Conservation (phyloP, 1,284 basidiomycete genomes). For the Irpex sp. region DNA sequence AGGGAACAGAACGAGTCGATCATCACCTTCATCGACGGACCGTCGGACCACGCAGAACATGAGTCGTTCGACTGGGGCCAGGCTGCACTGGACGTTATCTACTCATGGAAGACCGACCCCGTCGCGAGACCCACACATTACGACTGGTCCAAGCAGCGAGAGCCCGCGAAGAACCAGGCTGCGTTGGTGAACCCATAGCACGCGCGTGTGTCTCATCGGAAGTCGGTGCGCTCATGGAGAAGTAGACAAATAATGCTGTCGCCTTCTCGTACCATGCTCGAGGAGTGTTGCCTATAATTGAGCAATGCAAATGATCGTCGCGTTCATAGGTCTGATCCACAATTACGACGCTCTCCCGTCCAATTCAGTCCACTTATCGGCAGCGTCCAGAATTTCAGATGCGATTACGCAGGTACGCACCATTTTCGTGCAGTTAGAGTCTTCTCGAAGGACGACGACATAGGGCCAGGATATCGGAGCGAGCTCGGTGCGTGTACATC, state of each 20-base stretch:
- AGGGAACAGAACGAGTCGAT: constrained; percentile 51
- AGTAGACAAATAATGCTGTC: background rate
- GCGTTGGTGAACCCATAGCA: background rate
- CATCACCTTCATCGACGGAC: constrained; percentile 70
- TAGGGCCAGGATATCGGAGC: background rate
- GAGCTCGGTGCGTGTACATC: background rate
- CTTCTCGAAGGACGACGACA: constrained; percentile 1
- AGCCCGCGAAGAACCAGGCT: background rate
- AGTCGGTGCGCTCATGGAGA: background rate
- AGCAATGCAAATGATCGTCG: background rate
- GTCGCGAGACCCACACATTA: constrained; percentile 12
- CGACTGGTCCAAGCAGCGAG: constrained; percentile 25
- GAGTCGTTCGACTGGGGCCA: constrained; percentile 72
- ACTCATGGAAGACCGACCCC: constrained; percentile 47
- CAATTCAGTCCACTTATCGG: constrained; percentile 5
- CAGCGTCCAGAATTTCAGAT: background rate
- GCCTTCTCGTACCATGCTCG: background rate
- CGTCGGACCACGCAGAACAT: constrained; percentile 47
- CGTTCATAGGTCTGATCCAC: background rate
- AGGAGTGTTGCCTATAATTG: background rate
- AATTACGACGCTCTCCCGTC: background rate
- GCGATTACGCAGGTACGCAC: background rate
- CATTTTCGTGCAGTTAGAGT: background rate
- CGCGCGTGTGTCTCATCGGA: background rate
- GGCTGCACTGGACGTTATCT: constrained; percentile 61